Base-by-base conservation (phyloP, 73 alveolate genomes). In the Stentor roeselii region DNA sequence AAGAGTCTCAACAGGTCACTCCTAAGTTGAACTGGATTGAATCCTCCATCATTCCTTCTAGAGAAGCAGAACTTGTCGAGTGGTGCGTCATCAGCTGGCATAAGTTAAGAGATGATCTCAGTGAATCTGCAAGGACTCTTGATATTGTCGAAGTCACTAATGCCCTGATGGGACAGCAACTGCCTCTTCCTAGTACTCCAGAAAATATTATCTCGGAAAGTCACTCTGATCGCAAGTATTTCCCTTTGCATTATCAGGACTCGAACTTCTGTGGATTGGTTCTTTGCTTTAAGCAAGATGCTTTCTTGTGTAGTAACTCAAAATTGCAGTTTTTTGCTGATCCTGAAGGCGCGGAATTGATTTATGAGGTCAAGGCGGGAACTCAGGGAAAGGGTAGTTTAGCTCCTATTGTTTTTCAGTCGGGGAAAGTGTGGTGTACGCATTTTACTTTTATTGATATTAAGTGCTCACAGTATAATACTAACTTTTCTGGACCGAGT, bases 251-350 rank as follows among this genome's bases (percentile, higher is more conserved):
- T 74, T 37, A 60, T 0, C 76, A 83, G 3, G 39, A 87, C 27
- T 58, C 88, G 21, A 37, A 83, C n/a, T 41, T 82, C 39, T 83
- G 90, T 40, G 97, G 94, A 21, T 76, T 94, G 31, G 85, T 93
- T n/a, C 50, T 95, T 15, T 84, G 90, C 60, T 95, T 94, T 84
- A 87, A 92, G 36, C 77, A 86, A 84, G 90, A 86, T 42, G 93
- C 96, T 3, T 83, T 80, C 78, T 83, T 95, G 32, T 86, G 97
- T 36, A 87, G 95, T 3, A 87, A 94, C 60, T 87, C 98, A 36
- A 86, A 59, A 4, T 58, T 94, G 39, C 87, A 94, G 59, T 95
- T 95, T 92, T 95, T 82, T 75, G 86, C 95, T 3, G 99, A 95
- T 80, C 83, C 86, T 39, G 61, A 86, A 78, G 97, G 97, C 50